Evolutionary conservation across 2,329 filamentous ascomycete genomes (phyloP), one percentile per base, ranked within the genome.

Genomic region (Zymoseptoria crescenta): DNA sequence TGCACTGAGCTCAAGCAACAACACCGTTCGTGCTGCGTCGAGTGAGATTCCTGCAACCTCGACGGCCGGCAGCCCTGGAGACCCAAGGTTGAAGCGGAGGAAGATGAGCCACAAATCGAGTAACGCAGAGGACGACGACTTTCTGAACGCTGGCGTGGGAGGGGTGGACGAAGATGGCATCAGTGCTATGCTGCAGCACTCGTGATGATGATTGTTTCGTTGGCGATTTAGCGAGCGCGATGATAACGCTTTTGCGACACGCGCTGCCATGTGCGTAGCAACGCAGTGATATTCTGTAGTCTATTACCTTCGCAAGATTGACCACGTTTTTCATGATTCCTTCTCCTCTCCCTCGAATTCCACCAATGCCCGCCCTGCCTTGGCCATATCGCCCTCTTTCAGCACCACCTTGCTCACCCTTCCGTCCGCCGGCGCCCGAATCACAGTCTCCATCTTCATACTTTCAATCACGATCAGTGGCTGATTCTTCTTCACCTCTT

Each of bases 401-500:
- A 81, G 79, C 53, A 81, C 79, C 19, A 82, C 72, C 68, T 71
- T 76, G 59, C 70, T 73, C 9, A 82, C 72, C 30, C 74, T 70
- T 1, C 79, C 80, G 62, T 79, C 76, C 59, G 73, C 72, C 28
- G 80, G 80, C 67, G 75, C 77, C 19, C 79, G 59, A 53, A 82
- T 81, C 59, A 81, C 78, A 27, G 79, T 82, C 72, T 82, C 80
- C 80, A 82, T 82, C 74, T 82, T 79, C 77, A 80, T 80, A 60
- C 76, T 79, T 69, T 76, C 75, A 61, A 75, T 75, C 4, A 97
- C 91, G 10, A 97, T 89, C 59, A 99, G 77, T 6, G 91, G 85
- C 59, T 93, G 86, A 52, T 93, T 92, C 77, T 93, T 95, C 71
- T 86, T 85, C 16, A 99, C 94, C 52, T 75, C 76, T 64, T 96